Evolutionary conservation across 2,329 filamentous ascomycete genomes (phyloP).

Genomic region (Magnaporthiopsis incrustans): DNA sequence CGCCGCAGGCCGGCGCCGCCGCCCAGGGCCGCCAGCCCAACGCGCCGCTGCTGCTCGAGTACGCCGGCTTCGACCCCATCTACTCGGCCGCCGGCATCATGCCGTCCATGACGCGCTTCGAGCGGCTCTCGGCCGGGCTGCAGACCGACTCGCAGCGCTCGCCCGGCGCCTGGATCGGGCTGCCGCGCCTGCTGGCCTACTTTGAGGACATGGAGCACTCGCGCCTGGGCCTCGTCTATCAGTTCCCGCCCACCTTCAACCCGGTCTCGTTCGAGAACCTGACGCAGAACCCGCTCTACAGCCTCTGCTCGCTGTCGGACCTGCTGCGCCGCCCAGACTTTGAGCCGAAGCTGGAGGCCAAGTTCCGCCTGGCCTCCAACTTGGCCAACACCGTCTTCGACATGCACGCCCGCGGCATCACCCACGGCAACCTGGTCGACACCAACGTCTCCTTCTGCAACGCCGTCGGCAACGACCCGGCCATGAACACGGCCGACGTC

Average conservation of each 20-base stretch:
- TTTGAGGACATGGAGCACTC: slow-evolving; percentile 67
- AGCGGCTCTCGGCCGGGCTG: slow-evolving; percentile 52
- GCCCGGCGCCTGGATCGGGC: slow-evolving; percentile 50
- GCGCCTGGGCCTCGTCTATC: slow-evolving; percentile 67
- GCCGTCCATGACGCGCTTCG: slow-evolving; percentile 57
- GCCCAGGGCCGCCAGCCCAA: slow-evolving; percentile 32
- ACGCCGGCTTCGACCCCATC: slow-evolving; percentile 55
- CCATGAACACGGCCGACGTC: slow-evolving; percentile 36
- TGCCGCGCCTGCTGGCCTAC: slow-evolving; percentile 57
- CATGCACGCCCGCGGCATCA: slow-evolving; percentile 60
- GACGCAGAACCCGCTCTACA: slow-evolving; percentile 41
- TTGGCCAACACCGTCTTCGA: slow-evolving; percentile 66
- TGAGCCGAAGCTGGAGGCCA: slow-evolving; percentile 64
- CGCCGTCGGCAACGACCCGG: slow-evolving; percentile 31
- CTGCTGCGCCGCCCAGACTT: slow-evolving; percentile 43
- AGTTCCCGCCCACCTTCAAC: slow-evolving; percentile 59
- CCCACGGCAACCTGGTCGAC: slow-evolving; percentile 62
- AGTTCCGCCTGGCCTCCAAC: slow-evolving; percentile 67
- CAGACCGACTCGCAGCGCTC: slow-evolving; percentile 44
- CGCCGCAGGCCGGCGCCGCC: slow-evolving; percentile 23
- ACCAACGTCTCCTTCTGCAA: slow-evolving; percentile 60
- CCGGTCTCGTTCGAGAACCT: slow-evolving; percentile 45
- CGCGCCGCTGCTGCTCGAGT: slow-evolving; percentile 60
- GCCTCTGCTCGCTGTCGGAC: slow-evolving; percentile 44
- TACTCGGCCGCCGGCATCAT: slow-evolving; percentile 55